Conservation (phyloP, 164 flowering plant genomes). For the Stephania yunnanensis region DNA sequence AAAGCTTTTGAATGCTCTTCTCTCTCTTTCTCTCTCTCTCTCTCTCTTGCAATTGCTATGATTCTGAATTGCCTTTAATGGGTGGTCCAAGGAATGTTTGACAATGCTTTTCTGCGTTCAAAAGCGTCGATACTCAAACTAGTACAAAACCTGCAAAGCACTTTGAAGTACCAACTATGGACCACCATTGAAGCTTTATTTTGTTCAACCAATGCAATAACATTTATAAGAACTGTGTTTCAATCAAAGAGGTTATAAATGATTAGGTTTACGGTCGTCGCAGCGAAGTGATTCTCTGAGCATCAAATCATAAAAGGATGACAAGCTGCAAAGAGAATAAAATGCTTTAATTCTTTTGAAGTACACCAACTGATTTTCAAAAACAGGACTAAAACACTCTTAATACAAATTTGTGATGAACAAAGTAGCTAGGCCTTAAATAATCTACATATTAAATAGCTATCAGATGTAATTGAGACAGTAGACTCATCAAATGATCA, state of each 20-base stretch:
- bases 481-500: no score
- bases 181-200: constrained; percentile 12
- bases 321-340: constrained; percentile 9
- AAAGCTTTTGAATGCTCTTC: constrained; percentile 19
- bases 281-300: constrained; percentile 6
- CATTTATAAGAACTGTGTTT: constrained; percentile 18
- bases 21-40: constrained; percentile 4
- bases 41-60: constrained; percentile 14
- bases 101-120: constrained; percentile 11
- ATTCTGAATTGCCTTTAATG: constrained; percentile 11
- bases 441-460: no score
- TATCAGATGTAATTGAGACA: no score
- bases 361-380: not conserved
- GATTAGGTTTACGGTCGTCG: no score
- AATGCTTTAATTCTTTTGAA: constrained; percentile 12
- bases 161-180: constrained; percentile 4
- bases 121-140: constrained; percentile 7
- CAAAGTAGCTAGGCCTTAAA: no score
- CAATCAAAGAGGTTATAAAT: constrained; percentile 8
- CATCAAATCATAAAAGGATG: constrained; percentile 10
- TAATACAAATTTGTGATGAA: no score
- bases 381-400: no score
- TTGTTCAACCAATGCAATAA: constrained; percentile 20
- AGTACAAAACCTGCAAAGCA: constrained; percentile 9
- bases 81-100: constrained; percentile 29